Conservation (phyloP, 352 stramenopile genomes). For the Phytopythium litorale region DNA sequence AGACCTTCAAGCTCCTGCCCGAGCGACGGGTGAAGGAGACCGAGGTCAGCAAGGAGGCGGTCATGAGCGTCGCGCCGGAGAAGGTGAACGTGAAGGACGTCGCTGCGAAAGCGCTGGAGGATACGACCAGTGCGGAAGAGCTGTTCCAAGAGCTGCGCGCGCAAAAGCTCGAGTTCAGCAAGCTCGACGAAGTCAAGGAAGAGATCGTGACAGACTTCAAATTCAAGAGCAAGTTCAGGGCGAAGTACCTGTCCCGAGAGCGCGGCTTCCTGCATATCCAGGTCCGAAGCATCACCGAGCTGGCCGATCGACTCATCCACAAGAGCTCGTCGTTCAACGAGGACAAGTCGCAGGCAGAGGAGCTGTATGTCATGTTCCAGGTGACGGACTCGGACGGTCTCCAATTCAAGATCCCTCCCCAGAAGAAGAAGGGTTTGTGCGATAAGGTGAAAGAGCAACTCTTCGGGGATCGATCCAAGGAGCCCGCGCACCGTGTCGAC, state of each 20-base stretch:
- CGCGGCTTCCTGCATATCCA: conserved; percentile 37
- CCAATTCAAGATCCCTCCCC: conserved; percentile 7
- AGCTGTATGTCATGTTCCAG: conserved; percentile 47
- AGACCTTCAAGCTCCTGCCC: conserved; percentile 51
- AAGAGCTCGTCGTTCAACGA: conserved; percentile 28
- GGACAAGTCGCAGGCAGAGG: conserved; percentile 19
- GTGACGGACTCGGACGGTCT: conserved; percentile 25
- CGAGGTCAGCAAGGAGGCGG: conserved; percentile 39
- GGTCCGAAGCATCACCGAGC: conserved; percentile 33
- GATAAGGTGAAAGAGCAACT: conserved; percentile 4
- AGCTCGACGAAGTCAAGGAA: conserved; percentile 33
- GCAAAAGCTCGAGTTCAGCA: conserved; percentile 45
- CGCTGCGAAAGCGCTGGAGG: conserved; percentile 33
- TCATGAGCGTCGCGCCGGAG: conserved; percentile 39
- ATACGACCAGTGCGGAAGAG: conserved; percentile 41
- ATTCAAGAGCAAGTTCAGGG: conserved; percentile 24
- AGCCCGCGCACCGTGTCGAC: conserved; percentile 18
- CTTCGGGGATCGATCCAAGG: conserved; percentile 19
- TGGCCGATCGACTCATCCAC: conserved; percentile 29
- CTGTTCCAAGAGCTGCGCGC: conserved; percentile 41
- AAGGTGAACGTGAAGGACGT: conserved; percentile 48
- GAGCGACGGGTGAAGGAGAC: conserved; percentile 23
- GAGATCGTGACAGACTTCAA: conserved; percentile 13
- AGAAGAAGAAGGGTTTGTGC: conserved; percentile 5
- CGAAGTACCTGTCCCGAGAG: conserved; percentile 22